Base-by-base conservation (phyloP, 768 basidiomycete species). In the Kwoniella bestiolae region DNA sequence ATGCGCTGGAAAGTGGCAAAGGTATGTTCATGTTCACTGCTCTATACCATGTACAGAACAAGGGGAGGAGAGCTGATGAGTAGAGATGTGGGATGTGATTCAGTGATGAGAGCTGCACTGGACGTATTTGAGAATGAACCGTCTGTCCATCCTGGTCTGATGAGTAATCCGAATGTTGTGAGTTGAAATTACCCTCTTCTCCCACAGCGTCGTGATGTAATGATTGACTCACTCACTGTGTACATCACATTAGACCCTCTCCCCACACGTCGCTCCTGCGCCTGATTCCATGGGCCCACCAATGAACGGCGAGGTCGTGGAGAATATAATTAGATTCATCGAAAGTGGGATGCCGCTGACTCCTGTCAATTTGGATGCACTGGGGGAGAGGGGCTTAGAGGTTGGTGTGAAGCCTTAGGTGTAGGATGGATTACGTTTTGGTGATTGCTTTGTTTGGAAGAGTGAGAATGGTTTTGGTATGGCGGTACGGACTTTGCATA, bases 101-200 rank as follows among this genome's bases (percentile, higher is more conserved):
- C 41, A 76, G 75, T 83, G 2, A 51, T 67, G 32, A 65, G 78
- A 51, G 82, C 75, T 0, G 82, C 79, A n/a, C 68, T 83, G 3
- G 82, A 82, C 41, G 82, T 82, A 8, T 82, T 79, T 55, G 80
- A 80, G 65, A 68, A 75, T 32, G 82, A 83, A 56, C 82, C 82
- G 0, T 38, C 65, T 26, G 69, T 81, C 21, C 73, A 80, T 41
- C 78, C 78, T 1, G 74, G 63, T 18, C 66, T 81, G 16, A 53
- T 74, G 2, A 62, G n/a, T 52, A 70, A 58, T 66, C 64, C 32
- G 65, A 74, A 63, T 66, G 78, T 66, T 12, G 73, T 75, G 44
- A 65, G 73, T 69, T n/a, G n/a, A n/a, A n/a, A n/a, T n/a, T n/a
- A n/a, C n/a, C n/a, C n/a, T n/a, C n/a, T n/a, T n/a, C n/a, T n/a